Evolutionary conservation across 1,284 basidiomycete species (phyloP), one percentile per base, ranked within the genome.

Genomic region (Boletus coffeatus): DNA sequence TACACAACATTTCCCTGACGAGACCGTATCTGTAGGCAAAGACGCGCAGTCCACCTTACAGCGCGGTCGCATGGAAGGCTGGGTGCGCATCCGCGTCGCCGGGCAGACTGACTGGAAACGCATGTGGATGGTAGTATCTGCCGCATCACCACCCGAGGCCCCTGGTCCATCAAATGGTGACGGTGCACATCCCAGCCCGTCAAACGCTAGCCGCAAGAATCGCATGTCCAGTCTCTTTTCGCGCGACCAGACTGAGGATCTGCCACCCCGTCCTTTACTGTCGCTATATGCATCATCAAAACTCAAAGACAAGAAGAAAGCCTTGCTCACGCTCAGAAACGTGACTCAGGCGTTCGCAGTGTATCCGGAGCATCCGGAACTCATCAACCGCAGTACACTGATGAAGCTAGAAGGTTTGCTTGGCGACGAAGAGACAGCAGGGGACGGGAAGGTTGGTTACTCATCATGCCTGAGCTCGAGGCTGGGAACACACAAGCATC

Each of bases 31-130:
- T 61, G n/a, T 62, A 90, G 90, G 87, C 64, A 84, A 84, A 61
- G 86, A 90, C 66, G 80, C 85, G 1, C 83, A 82, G 7, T 81
- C 86, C 0, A 85, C 90, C 2, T 81, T 96, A 2, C 74, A 83
- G 13, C 84, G 85, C 58, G 92, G 93, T 11, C 85, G 83, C 65
- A 85, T 95, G 79, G 96, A 98, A 74, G 96, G 96, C 3, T 96
- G 93, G 92, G 92, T 95, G 48, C 87, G 92, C 67, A 86, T 96
- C 32, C 88, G 97, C 53, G 83, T 98, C 58, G 93, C 96, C 58
- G 96, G 96, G 16, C 93, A 96, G 69, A 96, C 93, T 1, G 94
- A 98, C 69, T 99, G 96, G 96, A 94, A 94, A 70, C 85, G 87
- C 58, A 83, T 96, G 61, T 99, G 94, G 92, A 87, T 95, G 80